Percentiles rank a stretch among this genome's conserved stretches.
phyloP scores from a whole-genome alignment of 345 rosid genomes.

The Camelina neglecta region DNA sequence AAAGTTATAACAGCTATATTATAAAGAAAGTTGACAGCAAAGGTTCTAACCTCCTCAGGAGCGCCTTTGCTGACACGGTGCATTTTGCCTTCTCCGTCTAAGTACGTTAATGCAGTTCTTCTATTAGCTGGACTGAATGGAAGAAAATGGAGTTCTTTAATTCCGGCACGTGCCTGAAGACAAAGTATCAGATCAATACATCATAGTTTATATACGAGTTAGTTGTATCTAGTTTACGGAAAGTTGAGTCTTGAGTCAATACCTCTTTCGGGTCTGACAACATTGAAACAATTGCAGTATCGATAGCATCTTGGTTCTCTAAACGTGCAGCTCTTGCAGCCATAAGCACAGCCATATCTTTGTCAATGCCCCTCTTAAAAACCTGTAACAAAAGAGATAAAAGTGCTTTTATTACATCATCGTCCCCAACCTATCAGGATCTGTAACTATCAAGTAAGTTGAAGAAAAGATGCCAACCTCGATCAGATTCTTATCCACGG shows the following conservation, averaged over 20 bases:
- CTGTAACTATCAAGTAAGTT: background rate
- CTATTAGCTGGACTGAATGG: slow-evolving; percentile 96
- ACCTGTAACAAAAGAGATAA: slow-evolving; percentile 49
- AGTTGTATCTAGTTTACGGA: background rate
- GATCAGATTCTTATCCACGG: slow-evolving; percentile 78
- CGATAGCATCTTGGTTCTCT: slow-evolving; percentile 97
- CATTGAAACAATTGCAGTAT: slow-evolving; percentile 84
- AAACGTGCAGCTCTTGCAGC: slow-evolving; percentile 94
- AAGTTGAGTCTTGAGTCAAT: slow-evolving; percentile 26
- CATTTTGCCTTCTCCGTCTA: slow-evolving; percentile 70
- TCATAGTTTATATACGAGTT: background rate
- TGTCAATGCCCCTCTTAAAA: slow-evolving; percentile 63
- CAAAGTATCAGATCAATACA: slow-evolving; percentile 26
- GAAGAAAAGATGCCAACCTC: slow-evolving; percentile 55
- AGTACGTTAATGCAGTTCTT: slow-evolving; percentile 85
- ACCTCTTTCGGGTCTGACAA: slow-evolving; percentile 91
- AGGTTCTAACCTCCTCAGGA: slow-evolving; percentile 72
- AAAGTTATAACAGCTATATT: background rate
- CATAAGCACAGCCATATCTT: slow-evolving; percentile 77
- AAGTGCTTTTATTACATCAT: background rate
- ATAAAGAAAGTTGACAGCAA: background rate
- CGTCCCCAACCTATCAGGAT: background rate
- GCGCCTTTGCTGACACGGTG: slow-evolving; percentile 98
- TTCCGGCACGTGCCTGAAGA: slow-evolving; percentile 83
- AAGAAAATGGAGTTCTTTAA: slow-evolving; percentile 86